Base-by-base conservation (phyloP, 2,329 filamentous ascomycete genomes). In the Aspergillus aculeatus region DNA sequence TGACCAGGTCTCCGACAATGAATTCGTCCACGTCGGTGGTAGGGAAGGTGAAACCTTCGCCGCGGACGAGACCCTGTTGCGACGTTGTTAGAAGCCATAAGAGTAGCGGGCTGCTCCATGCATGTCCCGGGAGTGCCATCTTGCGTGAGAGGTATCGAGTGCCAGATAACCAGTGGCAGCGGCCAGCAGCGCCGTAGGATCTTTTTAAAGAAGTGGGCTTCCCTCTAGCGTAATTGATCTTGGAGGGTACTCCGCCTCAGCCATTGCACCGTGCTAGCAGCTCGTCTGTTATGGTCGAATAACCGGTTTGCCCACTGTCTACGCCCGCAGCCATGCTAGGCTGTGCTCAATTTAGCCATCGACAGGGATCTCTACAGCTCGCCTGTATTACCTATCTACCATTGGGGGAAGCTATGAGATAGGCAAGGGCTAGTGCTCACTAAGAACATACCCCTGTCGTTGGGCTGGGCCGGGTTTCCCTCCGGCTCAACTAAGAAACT, bases 1-100 rank as follows among this genome's bases (percentile, higher is more conserved):
- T 60, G 10, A 60, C 50, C 6, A 51, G 21, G 47, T 60, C 58
- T 19, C 54, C 58, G 12, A 53, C 54, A 4, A 57, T 57, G 32
- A 57, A 60, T 6, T 38, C 7, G 31, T 50, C 1, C 2, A 32
- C 44, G 2, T 9, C 35, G 3, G 24, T 21, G 4, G 49, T 60
- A 3, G 58, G 58, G 10, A 49, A 57, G 26, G 58, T 60, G 5
- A 60, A 60, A 2, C 24, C 26, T 4, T 38, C 58, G 23, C 51
- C 57, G 16, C 5, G 38, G 9, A 16, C 52, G 3, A 47, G 4
- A 4, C 23, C 5, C 29, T 0, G 9, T 6, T 47, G 52, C 7
- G 31, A 16, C 2, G 23, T 11, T 3, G n/a, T 16, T 5, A 54
- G 16, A 2, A 54, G 10, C 10, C 24, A 54, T 19, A 21, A 16